Percentiles rank a stretch among this genome's conserved stretches.
These are phyloP conservation scores for Pseudophaeomoniella oleicola DNA, from an alignment of 2,329 filamentous ascomycete genomes.

Conservation along the genomic window DNA sequence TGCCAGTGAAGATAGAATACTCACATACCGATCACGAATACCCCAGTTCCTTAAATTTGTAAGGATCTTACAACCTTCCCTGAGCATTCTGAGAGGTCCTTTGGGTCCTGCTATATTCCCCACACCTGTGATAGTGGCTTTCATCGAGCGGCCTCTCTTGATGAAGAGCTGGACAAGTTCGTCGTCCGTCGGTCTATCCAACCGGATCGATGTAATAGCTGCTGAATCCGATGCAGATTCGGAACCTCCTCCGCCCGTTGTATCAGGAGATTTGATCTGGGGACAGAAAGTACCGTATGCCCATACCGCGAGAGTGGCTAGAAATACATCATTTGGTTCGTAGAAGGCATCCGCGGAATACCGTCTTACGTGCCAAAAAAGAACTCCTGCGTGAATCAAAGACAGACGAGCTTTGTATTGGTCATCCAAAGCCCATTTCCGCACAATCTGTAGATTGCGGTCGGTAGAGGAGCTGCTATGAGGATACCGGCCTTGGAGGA, in stretches of 20 bases:
- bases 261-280: constrained; percentile 2
- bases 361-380: constrained; percentile 38
- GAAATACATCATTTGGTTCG: constrained; percentile 29
- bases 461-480: neutral
- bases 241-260: constrained; percentile 13
- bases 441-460: constrained; percentile 20
- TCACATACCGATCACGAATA: constrained; percentile 17
- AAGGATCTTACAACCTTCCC: constrained; percentile 10
- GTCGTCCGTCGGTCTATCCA: constrained; percentile 43
- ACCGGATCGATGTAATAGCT: constrained; percentile 31
- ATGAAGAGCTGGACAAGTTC: constrained; percentile 44
- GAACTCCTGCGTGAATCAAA: constrained; percentile 37
- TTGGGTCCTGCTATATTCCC: constrained; percentile 23
- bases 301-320: constrained; percentile 33
- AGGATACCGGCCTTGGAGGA: constrained; percentile 12
- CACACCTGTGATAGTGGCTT: constrained; percentile 36
- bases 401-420: constrained; percentile 42
- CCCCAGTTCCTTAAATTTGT: constrained; percentile 17
- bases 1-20: constrained; percentile 15
- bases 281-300: constrained; percentile 25
- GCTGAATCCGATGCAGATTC: constrained; percentile 5
- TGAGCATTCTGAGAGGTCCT: constrained; percentile 8
- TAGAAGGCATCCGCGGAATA: constrained; percentile 34
- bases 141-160: constrained; percentile 33
- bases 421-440: constrained; percentile 35